These are phyloP conservation scores for Dothideomycetidae sp. DNA, from an alignment of 2,329 filamentous ascomycete species.

Conservation along the genomic window DNA sequence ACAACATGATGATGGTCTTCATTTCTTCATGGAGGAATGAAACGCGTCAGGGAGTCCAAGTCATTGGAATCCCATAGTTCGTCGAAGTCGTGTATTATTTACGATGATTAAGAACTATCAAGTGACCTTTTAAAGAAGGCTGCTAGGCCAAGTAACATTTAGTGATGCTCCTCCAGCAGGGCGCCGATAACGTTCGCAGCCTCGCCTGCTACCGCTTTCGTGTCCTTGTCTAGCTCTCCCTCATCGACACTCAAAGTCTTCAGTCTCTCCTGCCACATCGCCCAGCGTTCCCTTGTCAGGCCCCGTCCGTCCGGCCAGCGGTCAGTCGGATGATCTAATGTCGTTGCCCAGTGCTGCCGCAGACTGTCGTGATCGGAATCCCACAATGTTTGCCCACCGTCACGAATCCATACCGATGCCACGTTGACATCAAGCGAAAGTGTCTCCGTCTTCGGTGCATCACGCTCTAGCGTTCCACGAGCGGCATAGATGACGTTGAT, in stretches of 20 bases:
- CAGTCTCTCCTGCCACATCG: not conserved
- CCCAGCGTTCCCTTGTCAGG: not conserved
- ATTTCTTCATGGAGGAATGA: too few species aligned
- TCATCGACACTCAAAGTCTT: not conserved
- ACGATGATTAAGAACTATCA: too few species aligned
- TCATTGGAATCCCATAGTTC: too few species aligned
- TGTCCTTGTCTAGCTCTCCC: not conserved
- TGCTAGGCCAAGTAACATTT: too few species aligned
- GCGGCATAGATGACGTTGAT: not conserved
- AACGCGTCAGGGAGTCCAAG: too few species aligned
- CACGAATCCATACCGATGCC: not conserved
- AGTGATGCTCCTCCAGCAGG: too few species aligned
- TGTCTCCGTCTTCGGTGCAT: not conserved
- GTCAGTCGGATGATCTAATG: not conserved
- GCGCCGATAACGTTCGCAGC: not conserved
- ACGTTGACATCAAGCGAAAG: not conserved
- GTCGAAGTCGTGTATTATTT: too few species aligned
- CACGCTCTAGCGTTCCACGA: not conserved
- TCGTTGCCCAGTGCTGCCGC: not conserved
- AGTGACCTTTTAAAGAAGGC: too few species aligned
- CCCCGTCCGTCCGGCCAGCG: not conserved
- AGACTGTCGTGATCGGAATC: not conserved
- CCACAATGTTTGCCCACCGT: not conserved
- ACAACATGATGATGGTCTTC: too few species aligned
- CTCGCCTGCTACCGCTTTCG: not conserved